Evolutionary conservation across 176 grass and related monocot genomes (phyloP), one percentile per base, ranked within the genome.

Genomic region (Saccharum officinarum): DNA sequence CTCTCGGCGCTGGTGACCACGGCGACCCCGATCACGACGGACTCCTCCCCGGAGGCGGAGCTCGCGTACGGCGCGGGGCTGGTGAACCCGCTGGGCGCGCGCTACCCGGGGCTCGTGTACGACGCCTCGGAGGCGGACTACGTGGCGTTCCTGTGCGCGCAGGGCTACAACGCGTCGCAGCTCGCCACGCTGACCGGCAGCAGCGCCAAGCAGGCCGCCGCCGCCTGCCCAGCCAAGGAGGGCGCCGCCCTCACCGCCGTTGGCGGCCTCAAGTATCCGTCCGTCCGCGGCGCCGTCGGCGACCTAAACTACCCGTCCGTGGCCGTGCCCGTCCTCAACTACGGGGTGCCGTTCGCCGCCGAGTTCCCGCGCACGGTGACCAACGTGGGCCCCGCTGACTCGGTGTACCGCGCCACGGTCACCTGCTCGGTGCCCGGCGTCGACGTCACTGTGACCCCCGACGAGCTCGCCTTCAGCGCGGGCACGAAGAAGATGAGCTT

Each of bases 281-380:
- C 49, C 16, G 49, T 52, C 16, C 16, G 0, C 1, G 49, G 49
- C 16, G 31, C 22, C 33, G 77, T 55, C 34, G 33, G 34, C 67
- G 33, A 45, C 45, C 77, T 91, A 20, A 91, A 91, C 81, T 91
- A 91, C 85, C 81, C 89, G 36, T 77, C 89, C 17, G 77, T 91
- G 54, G 36, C 70, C 69, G 81, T 91, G 38, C 86, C 79, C 1
- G 61, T 82, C 5, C 11, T 59, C 41, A 80, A 80, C 85, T 80
- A 54, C 69, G 77, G 84, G 22, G 57, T 73, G 6, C 14, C 2
- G 20, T 86, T 86, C 84, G 15, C 54, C 41, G 42, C 44, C 2
- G 46, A 81, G 59, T 73, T 75, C 78, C 57, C 60, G 0, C 34
- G 77, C 16, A 87, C 34, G 36, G 85, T 82, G 3, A 82, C 85